Evolutionary conservation across 768 basidiomycete species (phyloP).

Genomic region (Serendipita indica): DNA sequence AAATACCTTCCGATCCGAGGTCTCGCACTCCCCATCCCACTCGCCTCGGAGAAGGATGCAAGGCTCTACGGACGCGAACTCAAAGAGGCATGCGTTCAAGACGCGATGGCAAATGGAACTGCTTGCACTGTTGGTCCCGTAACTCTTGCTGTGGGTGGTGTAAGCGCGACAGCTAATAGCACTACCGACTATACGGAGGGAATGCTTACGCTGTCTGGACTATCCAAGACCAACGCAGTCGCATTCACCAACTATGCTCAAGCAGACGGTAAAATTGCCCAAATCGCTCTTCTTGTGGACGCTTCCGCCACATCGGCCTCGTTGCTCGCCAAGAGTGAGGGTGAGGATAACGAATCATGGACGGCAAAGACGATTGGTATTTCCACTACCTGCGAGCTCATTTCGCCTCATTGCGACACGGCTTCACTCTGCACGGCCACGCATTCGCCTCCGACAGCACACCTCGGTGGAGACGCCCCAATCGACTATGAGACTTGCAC

Average conservation of each 20-base stretch:
- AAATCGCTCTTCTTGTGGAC: neutral
- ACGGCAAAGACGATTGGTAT: neutral
- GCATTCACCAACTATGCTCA: neutral
- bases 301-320: neutral
- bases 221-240: neutral
- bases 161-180: neutral
- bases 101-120: neutral
- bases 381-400: neutral
- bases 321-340: neutral
- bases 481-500: neutral
- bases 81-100: neutral
- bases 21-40: neutral
- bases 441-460: neutral
- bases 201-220: neutral
- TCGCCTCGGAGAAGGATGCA: neutral
- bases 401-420: neutral
- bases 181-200: neutral
- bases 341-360: neutral
- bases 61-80: neutral
- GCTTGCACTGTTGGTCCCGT: constrained; percentile 3
- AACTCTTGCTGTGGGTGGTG: neutral
- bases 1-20: neutral
- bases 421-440: neutral
- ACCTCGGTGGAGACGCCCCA: neutral
- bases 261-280: neutral